A percentile compares a stretch with the other conserved stretches of the same genome.
Conservation (phyloP, 306 rosid genomes). For the Trichosanthes truncata region DNA sequence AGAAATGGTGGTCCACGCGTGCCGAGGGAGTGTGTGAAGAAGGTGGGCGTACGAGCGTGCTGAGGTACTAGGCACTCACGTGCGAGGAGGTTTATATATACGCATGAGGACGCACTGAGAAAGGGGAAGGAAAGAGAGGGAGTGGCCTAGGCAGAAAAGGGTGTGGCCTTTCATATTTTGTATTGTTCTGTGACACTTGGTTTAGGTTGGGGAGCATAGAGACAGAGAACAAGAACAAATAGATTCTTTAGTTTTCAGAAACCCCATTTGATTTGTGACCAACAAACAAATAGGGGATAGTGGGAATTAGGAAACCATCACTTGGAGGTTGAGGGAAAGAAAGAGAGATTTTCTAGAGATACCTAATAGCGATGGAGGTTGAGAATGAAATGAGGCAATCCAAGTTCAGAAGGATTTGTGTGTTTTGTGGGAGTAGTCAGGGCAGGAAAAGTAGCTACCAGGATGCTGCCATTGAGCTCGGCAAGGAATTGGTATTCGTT, state of each 20-base stretch:
- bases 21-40: constrained; percentile 1
- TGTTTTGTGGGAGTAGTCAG: constrained; percentile 97
- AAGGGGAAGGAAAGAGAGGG: background rate
- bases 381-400: constrained; percentile 56
- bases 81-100: constrained; percentile 51
- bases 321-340: background rate
- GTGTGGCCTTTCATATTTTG: constrained; percentile 18
- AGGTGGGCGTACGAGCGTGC: constrained; percentile 28
- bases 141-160: constrained; percentile 19
- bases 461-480: constrained; percentile 93
- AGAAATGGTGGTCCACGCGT: constrained; percentile 8
- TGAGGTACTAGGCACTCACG: constrained; percentile 29
- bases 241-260: constrained; percentile 16
- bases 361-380: constrained; percentile 54
- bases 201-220: constrained; percentile 19
- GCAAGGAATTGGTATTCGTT: constrained; percentile 79
- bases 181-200: constrained; percentile 19
- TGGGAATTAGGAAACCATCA: background rate
- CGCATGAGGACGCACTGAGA: constrained; percentile 16
- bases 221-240: constrained; percentile 14
- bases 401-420: constrained; percentile 88
- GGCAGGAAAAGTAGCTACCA: constrained; percentile 91
- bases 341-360: constrained; percentile 3
- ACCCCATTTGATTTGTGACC: constrained; percentile 13
- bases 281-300: background rate